Percentiles rank a stretch among this genome's conserved stretches.
Conservation (phyloP, 2,329 filamentous ascomycete genomes). For the Reticulascus tulasneorum region DNA sequence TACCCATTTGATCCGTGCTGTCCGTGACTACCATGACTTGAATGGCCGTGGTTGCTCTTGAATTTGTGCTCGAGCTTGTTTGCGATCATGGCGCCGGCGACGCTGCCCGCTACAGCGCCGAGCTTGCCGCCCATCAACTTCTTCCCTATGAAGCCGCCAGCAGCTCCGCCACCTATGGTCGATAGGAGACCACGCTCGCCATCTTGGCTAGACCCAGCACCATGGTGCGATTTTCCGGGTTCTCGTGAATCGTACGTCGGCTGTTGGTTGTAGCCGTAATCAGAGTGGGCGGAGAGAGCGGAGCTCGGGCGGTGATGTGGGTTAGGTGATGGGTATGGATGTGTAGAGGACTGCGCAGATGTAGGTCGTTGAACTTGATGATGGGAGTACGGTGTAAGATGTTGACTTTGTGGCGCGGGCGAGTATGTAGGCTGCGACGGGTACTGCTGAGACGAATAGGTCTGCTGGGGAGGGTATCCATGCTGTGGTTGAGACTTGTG, state of each 20-base stretch:
- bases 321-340: too few relatives aligned
- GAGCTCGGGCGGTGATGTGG: conserved; percentile 4
- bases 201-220: conserved; percentile 23
- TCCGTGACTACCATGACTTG: conserved; percentile 4
- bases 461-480: conserved; percentile 6
- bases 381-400: too few relatives aligned
- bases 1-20: too few relatives aligned
- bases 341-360: too few relatives aligned
- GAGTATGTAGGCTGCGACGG: conserved; percentile 5
- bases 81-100: conserved; percentile 52
- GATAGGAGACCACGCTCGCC: conserved; percentile 54
- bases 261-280: conserved; percentile 6
- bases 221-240: too few relatives aligned
- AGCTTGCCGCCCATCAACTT: conserved; percentile 51
- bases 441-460: conserved; percentile 6
- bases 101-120: conserved; percentile 47
- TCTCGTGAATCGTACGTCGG: too few relatives aligned
- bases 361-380: too few relatives aligned
- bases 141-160: conserved; percentile 50
- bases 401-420: conserved; percentile 7
- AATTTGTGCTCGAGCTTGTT: conserved; percentile 46
- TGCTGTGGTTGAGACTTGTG: conserved; percentile 1
- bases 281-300: conserved; percentile 6
- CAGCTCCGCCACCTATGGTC: conserved; percentile 48
- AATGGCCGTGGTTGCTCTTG: conserved; percentile 19